A percentile compares a stretch with the other conserved stretches of the same genome.
Conservation (phyloP, 1,139 yeast species). For the Hanseniaspora uvarum region DNA sequence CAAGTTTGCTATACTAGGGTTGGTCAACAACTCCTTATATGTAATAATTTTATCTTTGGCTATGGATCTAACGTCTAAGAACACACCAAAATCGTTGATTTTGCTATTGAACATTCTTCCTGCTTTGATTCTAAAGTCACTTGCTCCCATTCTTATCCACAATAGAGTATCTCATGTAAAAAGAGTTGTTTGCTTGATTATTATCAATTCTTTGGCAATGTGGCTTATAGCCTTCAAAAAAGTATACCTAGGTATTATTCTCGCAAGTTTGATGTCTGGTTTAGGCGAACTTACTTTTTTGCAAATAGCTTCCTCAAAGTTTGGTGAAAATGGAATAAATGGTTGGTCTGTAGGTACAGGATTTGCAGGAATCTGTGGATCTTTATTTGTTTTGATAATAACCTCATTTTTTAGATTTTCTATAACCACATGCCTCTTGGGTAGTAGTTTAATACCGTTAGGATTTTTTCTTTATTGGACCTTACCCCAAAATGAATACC, state of each 20-base stretch:
- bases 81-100: constrained; percentile 76
- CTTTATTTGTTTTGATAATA: constrained; percentile 45
- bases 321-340: constrained; percentile 49
- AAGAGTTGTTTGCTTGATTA: constrained; percentile 49
- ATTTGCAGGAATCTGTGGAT: constrained; percentile 82
- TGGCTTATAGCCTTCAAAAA: constrained; percentile 29
- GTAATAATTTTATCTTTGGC: constrained; percentile 91
- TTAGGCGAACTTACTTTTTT: constrained; percentile 82
- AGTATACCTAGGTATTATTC: constrained; percentile 62
- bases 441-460: constrained; percentile 42
- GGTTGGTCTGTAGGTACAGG: constrained; percentile 96
- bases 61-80: constrained; percentile 74
- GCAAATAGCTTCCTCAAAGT: constrained; percentile 63
- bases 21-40: constrained; percentile 76
- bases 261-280: constrained; percentile 82
- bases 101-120: constrained; percentile 81
- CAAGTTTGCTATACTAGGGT: constrained; percentile 74
- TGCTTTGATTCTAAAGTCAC: constrained; percentile 56
- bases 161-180: constrained; percentile 42
- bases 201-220: constrained; percentile 68
- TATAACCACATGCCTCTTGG: constrained; percentile 38
- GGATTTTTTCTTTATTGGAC: constrained; percentile 38
- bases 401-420: constrained; percentile 46
- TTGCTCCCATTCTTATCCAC: constrained; percentile 74
- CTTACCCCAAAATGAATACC: constrained; percentile 19